Evolutionary conservation across 805 yeast species (phyloP).

Genomic region (Pichia scutulata): DNA sequence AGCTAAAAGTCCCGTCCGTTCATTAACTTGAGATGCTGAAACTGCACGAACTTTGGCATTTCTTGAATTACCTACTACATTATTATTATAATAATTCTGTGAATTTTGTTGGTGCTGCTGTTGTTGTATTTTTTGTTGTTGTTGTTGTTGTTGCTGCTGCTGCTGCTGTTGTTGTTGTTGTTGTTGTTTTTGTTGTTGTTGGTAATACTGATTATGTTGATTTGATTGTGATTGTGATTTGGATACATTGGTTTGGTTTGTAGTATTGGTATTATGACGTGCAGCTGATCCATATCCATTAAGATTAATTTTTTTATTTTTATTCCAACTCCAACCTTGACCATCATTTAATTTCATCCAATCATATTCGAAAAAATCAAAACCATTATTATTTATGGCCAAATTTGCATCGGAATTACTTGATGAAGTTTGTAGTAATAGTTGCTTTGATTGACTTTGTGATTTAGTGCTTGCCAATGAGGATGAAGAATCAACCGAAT

Average conservation of each 20-base stretch:
- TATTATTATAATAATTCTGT: not conserved
- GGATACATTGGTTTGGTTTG: slow-evolving; percentile 4
- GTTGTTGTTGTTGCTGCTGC: slow-evolving; percentile 1
- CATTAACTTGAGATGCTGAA: slow-evolving; percentile 2
- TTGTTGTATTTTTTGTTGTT: not conserved
- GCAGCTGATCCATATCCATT: slow-evolving; percentile 62
- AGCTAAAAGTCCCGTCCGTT: slow-evolving; percentile 4
- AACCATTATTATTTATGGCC: slow-evolving; percentile 22
- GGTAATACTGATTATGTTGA: slow-evolving; percentile 11
- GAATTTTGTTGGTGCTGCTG: not conserved
- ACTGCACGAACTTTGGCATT: not conserved
- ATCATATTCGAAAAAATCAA: slow-evolving; percentile 64
- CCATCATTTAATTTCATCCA: slow-evolving; percentile 79
- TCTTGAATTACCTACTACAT: not conserved
- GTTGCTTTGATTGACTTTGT: not conserved
- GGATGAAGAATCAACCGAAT: not conserved
- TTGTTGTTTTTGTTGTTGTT: slow-evolving; percentile 11
- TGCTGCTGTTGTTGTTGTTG: slow-evolving; percentile 7
- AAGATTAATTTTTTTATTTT: slow-evolving; percentile 70
- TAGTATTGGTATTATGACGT: slow-evolving; percentile 4
- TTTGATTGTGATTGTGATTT: slow-evolving; percentile 10
- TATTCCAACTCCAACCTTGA: slow-evolving; percentile 70
- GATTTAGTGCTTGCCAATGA: not conserved
- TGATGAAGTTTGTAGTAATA: not conserved
- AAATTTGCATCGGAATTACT: not conserved